Evolutionary conservation across 371 early-diverging fungal species (phyloP).

Genomic region (Cokeromyces recurvatus): DNA sequence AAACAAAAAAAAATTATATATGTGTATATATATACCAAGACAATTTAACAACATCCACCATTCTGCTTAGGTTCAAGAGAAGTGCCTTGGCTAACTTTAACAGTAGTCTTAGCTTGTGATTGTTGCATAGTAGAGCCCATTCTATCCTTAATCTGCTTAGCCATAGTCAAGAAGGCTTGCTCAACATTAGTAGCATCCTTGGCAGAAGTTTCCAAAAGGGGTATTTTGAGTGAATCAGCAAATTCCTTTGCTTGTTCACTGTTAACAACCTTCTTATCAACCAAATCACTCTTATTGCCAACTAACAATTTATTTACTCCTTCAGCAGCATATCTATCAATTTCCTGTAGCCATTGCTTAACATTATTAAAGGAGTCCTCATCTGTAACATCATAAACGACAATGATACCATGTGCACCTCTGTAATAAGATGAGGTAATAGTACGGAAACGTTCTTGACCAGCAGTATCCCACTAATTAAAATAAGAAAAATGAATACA

Average conservation of each 20-base stretch:
- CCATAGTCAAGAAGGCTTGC: constrained; percentile 91
- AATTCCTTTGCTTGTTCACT: constrained; percentile 66
- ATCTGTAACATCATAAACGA: background rate
- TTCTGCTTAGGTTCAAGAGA: constrained; percentile 45
- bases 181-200: constrained; percentile 93
- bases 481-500: too few species aligned
- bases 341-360: constrained; percentile 94
- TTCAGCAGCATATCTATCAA: constrained; percentile 90
- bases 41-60: constrained; percentile 52
- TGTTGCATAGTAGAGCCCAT: constrained; percentile 34
- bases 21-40: too few species aligned
- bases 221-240: constrained; percentile 77
- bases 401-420: too few species aligned
- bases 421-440: too few species aligned
- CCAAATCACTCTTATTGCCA: constrained; percentile 97
- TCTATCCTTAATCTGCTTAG: constrained; percentile 77
- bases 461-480: too few species aligned
- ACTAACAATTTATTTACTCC: constrained; percentile 93
- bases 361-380: constrained; percentile 76
- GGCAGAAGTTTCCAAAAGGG: constrained; percentile 90
- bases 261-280: constrained; percentile 69
- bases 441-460: too few species aligned
- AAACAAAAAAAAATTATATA: too few species aligned
- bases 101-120: constrained; percentile 40
- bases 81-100: constrained; percentile 47